These are phyloP conservation scores for Agrocybe pediades DNA, from an alignment of 768 basidiomycete species.

Conservation along the genomic window DNA sequence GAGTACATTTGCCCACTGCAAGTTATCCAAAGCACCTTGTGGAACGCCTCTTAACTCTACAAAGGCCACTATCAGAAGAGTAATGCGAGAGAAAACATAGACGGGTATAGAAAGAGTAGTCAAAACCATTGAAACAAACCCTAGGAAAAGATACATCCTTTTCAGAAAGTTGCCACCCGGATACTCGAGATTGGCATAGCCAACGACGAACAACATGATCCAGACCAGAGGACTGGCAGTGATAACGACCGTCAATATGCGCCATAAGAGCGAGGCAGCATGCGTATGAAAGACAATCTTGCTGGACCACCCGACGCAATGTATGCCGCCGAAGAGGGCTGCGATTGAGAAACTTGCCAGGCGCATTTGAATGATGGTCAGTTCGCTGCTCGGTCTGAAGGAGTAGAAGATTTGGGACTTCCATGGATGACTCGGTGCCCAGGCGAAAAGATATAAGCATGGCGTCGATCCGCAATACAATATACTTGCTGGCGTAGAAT, in stretches of 20 bases:
- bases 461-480: too few relatives aligned
- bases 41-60: not conserved
- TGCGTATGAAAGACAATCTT: not conserved
- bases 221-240: not conserved
- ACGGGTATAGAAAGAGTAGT: not conserved
- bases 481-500: too few relatives aligned
- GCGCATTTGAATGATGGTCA: not conserved
- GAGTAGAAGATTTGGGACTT: constrained; percentile 1
- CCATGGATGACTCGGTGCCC: not conserved
- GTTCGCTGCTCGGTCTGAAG: not conserved
- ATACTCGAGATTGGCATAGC: not conserved
- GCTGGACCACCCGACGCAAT: constrained; percentile 1
- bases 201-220: not conserved
- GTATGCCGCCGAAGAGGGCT: not conserved
- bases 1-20: not conserved
- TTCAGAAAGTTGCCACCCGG: not conserved
- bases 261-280: not conserved
- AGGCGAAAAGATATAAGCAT: too few relatives aligned
- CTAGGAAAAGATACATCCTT: not conserved
- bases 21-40: not conserved
- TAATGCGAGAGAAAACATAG: not conserved
- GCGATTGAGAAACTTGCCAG: not conserved
- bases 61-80: not conserved
- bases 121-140: not conserved
- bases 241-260: not conserved